Evolutionary conservation across 495 filamentous ascomycete genomes (phyloP).

Genomic region (Rhypophila decipiens): DNA sequence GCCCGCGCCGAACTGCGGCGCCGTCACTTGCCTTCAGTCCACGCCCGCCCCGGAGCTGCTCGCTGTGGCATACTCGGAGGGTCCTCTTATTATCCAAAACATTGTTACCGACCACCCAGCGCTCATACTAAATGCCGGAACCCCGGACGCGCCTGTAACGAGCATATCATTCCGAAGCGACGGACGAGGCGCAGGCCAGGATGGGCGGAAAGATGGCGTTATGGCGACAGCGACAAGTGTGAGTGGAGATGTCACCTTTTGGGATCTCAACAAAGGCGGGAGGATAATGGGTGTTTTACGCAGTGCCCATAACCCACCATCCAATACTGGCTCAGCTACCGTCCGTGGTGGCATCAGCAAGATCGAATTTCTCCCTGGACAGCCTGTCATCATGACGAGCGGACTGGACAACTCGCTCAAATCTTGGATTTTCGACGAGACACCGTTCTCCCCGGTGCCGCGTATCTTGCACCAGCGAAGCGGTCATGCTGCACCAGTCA

Average conservation of each 20-base stretch:
- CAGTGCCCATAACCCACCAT: slow-evolving; percentile 73
- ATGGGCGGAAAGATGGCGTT: slow-evolving; percentile 71
- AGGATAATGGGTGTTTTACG: slow-evolving; percentile 75
- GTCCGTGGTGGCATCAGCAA: slow-evolving; percentile 61
- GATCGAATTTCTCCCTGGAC: slow-evolving; percentile 84
- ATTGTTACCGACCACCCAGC: slow-evolving; percentile 66
- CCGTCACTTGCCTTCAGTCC: slow-evolving; percentile 77
- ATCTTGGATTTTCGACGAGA: slow-evolving; percentile 90
- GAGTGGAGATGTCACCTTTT: slow-evolving; percentile 84
- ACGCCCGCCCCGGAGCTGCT: slow-evolving; percentile 79
- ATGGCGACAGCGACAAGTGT: slow-evolving; percentile 73
- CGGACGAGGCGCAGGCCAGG: slow-evolving; percentile 80
- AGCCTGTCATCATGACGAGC: slow-evolving; percentile 82
- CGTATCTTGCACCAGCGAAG: slow-evolving; percentile 75
- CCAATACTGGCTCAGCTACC: slow-evolving; percentile 29
- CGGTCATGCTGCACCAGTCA: slow-evolving; percentile 83
- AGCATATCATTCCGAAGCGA: slow-evolving; percentile 90
- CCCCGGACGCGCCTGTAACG: slow-evolving; percentile 54
- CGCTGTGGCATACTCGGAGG: slow-evolving; percentile 77
- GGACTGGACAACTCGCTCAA: slow-evolving; percentile 90
- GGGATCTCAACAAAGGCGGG: slow-evolving; percentile 88
- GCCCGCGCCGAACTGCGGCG: slow-evolving; percentile 54
- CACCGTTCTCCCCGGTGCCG: slow-evolving; percentile 76
- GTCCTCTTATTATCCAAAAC: slow-evolving; percentile 72
- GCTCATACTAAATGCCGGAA: slow-evolving; percentile 56